Percentiles rank a stretch among this genome's conserved stretches.
Conservation (phyloP, 768 basidiomycete genomes). For the Hebeloma cylindrosporum region DNA sequence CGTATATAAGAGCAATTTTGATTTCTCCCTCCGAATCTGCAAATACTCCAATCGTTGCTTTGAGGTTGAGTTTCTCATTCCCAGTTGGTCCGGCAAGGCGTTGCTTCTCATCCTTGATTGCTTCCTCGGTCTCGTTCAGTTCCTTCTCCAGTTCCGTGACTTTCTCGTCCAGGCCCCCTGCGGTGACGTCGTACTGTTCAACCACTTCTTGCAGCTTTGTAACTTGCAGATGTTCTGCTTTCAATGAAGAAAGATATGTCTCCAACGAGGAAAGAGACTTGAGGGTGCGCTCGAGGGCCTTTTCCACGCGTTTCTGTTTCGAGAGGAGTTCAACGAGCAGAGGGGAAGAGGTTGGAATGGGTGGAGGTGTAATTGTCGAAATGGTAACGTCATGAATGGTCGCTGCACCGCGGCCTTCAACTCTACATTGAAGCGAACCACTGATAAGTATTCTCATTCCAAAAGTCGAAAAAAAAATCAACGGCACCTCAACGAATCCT, state of each 20-base stretch:
- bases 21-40: constrained; percentile 37
- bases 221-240: constrained; percentile 31
- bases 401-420: constrained; percentile 44
- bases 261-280: constrained; percentile 31
- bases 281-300: constrained; percentile 31
- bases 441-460: not conserved
- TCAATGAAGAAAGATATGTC: constrained; percentile 35
- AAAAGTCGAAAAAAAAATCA: not conserved
- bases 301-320: constrained; percentile 25
- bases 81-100: constrained; percentile 15
- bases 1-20: constrained; percentile 40
- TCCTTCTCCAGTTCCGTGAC: constrained; percentile 29
- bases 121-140: constrained; percentile 22
- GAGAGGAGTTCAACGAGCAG: constrained; percentile 24
- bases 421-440: constrained; percentile 26
- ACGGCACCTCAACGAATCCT: constrained; percentile 41
- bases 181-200: constrained; percentile 33
- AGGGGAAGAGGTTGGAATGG: constrained; percentile 25
- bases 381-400: constrained; percentile 48
- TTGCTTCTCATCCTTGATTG: constrained; percentile 25
- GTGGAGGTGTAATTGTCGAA: constrained; percentile 20
- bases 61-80: constrained; percentile 28
- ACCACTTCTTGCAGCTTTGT: constrained; percentile 29
- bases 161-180: constrained; percentile 33
- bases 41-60: constrained; percentile 36